phyloP scores from a whole-genome alignment of 306 rosid species.

The Lupinus albus region DNA sequence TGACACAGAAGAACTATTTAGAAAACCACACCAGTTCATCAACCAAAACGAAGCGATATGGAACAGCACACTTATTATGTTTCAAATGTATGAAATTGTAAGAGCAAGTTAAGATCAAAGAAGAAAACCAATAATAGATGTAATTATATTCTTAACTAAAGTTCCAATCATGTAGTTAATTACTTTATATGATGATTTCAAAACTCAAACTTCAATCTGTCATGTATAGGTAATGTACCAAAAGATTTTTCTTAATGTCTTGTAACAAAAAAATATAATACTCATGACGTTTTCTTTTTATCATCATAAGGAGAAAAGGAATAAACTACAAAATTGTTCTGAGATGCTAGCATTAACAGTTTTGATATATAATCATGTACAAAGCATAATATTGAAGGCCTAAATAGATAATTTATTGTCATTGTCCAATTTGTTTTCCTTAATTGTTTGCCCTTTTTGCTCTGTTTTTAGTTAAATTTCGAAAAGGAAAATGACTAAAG shows the following conservation, averaged over 20 bases:
- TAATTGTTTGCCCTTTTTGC: not conserved
- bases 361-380: not conserved
- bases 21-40: constrained; percentile 30
- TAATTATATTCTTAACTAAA: not conserved
- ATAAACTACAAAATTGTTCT: not conserved
- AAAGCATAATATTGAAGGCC: constrained; percentile 12
- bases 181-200: too few relatives aligned
- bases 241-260: not conserved
- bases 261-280: not conserved
- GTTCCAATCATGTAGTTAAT: not conserved
- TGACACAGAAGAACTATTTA: constrained; percentile 30
- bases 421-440: not conserved
- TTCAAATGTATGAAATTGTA: not conserved
- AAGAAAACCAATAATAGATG: not conserved
- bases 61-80: not conserved
- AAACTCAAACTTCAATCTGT: too few relatives aligned
- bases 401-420: not conserved
- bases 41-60: constrained; percentile 26
- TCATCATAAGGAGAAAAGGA: not conserved
- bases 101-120: not conserved
- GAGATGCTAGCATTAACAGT: constrained; percentile 3
- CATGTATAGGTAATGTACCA: not conserved
- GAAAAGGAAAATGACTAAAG: not conserved
- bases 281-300: constrained; percentile 5
- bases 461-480: constrained; percentile 14